A percentile compares a stretch with the other conserved stretches of the same genome.
phyloP scores from a whole-genome alignment of 1,284 basidiomycete species.

The Bondarzewia mesenterica region DNA sequence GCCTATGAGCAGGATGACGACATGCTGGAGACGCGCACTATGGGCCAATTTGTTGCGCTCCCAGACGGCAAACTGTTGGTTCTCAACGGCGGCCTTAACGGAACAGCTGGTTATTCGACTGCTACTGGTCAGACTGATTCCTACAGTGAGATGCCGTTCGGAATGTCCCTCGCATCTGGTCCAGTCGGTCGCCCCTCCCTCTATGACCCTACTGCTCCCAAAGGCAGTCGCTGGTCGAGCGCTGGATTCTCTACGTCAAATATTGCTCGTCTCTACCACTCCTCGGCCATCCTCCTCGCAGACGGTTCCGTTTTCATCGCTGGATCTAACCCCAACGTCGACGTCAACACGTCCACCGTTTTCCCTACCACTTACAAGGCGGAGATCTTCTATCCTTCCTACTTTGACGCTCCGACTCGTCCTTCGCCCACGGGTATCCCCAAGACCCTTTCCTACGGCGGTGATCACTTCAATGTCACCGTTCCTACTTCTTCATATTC shows the following conservation, averaged over 20 bases:
- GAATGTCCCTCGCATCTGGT: constrained; percentile 55
- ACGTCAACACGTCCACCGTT: constrained; percentile 59
- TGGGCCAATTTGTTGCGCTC: constrained; percentile 82
- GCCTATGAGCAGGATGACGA: constrained; percentile 65
- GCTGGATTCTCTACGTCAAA: constrained; percentile 51
- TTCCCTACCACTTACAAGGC: constrained; percentile 85
- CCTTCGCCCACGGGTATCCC: constrained; percentile 74
- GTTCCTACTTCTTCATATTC: constrained; percentile 57
- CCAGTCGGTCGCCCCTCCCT: constrained; percentile 68
- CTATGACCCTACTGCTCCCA: constrained; percentile 62
- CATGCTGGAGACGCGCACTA: constrained; percentile 68
- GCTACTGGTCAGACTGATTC: constrained; percentile 39
- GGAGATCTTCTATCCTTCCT: constrained; percentile 83
- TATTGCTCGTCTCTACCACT: constrained; percentile 82
- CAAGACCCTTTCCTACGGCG: constrained; percentile 74
- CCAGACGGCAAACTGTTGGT: constrained; percentile 71
- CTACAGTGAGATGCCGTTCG: constrained; percentile 48
- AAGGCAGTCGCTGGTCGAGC: constrained; percentile 68
- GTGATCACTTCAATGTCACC: constrained; percentile 66
- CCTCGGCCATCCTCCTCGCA: constrained; percentile 81
- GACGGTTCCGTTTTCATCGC: constrained; percentile 84
- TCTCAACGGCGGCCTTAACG: constrained; percentile 74
- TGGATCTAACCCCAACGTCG: constrained; percentile 90
- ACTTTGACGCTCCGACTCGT: constrained; percentile 69
- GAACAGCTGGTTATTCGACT: constrained; percentile 64